These are phyloP conservation scores for Chaetomiaceae sp. DNA, from an alignment of 2,329 filamentous ascomycete species.

Conservation along the genomic window DNA sequence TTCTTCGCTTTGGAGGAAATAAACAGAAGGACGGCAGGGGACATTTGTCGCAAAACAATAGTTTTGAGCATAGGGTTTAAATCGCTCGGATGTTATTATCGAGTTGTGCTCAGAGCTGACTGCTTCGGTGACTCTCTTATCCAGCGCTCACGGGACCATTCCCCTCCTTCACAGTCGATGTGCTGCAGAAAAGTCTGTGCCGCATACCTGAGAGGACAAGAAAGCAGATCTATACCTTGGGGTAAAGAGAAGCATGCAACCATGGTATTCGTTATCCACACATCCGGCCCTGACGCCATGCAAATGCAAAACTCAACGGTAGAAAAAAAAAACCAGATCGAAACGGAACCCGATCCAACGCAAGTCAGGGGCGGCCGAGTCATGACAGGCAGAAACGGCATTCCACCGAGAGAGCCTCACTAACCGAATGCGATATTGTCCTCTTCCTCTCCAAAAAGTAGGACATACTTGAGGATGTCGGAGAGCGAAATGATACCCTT, in stretches of 20 bases:
- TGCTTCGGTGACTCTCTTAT: neutral
- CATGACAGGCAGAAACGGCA: neutral
- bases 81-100: neutral
- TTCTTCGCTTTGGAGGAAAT: constrained; percentile 11
- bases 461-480: constrained; percentile 92
- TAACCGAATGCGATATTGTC: constrained; percentile 31
- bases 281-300: constrained; percentile 26
- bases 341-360: neutral
- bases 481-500: constrained; percentile 89
- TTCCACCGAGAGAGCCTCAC: neutral
- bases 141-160: neutral
- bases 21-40: constrained; percentile 4
- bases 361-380: constrained; percentile 1
- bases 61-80: too few relatives aligned
- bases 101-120: neutral
- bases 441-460: constrained; percentile 71
- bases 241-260: constrained; percentile 24
- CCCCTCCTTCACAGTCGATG: too few relatives aligned
- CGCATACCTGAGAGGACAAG: constrained; percentile 14
- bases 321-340: constrained; percentile 2
- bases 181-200: constrained; percentile 2
- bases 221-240: constrained; percentile 26
- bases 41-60: neutral
- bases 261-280: constrained; percentile 28
- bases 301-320: constrained; percentile 25